Evolutionary conservation across 306 rosid species (phyloP), one percentile per base, ranked within the genome.

Genomic region (Rubus parviflorus): DNA sequence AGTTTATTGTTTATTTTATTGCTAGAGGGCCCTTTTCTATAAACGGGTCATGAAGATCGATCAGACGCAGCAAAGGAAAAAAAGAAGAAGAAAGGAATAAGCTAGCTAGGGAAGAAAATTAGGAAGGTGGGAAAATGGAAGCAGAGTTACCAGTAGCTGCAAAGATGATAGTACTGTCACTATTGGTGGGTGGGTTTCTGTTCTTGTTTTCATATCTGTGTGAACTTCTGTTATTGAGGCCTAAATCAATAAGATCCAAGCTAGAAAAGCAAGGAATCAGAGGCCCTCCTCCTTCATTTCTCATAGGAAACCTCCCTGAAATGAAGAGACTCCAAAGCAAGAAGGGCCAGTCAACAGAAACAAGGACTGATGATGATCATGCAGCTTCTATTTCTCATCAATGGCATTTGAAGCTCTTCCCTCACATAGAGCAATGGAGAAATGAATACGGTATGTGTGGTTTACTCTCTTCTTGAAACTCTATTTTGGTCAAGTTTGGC

Each of bases 281-380:
- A 74, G 98, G 98, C 0, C 96, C 96, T 77, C 68, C 83, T 5
- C 85, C 91, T 68, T 87, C 88, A 22, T 80, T 87, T 6, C 72
- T 83, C 54, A 65, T 86, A 17, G 98, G 97, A 10, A 91, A 89
- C 63, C 76, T 91, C 43, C 79, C 86, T 0, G 84, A 93, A 63
- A 91, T 88, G 10, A 88, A 83, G 68, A 75, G 40, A 5, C 72
- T 89, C 79, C 74, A 67, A 73, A 74, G 11, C 71, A 74, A 10
- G 75, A 15, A 25, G 17, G 16, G 19, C 25, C 61, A 35, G 22
- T 37, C 81, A 9, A 3, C 60, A 20, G 43, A 2, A 47, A 40
- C 68, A 13, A 3, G 3, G 37, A 7, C 65, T 61, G 7, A 30
- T 75, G 6, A 12, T 38, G 25, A 45, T 69, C 16, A 35, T 46